Conservation (phyloP, 352 stramenopile species). For the Globisporangium cederbergense region DNA sequence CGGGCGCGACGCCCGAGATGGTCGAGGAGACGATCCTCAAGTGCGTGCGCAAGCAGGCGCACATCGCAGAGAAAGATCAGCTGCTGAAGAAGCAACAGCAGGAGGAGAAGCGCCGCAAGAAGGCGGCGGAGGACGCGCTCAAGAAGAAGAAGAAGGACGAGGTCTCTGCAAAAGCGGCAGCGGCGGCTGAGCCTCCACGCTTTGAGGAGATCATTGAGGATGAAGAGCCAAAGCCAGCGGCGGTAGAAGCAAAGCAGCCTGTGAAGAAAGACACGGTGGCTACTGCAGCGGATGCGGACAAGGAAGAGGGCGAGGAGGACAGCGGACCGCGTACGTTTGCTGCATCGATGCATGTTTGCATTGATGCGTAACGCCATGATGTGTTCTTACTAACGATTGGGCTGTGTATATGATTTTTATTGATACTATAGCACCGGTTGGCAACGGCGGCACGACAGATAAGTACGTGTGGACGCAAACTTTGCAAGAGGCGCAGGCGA, state of each 20-base stretch:
- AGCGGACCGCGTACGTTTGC: constrained; percentile 48
- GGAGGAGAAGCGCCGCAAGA: constrained; percentile 73
- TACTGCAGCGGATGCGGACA: constrained; percentile 22
- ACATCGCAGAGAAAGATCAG: constrained; percentile 79
- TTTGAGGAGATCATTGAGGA: constrained; percentile 85
- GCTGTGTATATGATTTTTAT: constrained; percentile 3
- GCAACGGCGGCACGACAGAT: constrained; percentile 91
- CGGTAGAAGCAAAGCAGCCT: background rate
- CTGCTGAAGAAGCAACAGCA: constrained; percentile 75
- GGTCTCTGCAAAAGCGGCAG: constrained; percentile 24
- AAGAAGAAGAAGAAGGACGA: constrained; percentile 67
- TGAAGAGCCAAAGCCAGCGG: constrained; percentile 15
- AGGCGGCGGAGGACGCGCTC: constrained; percentile 31
- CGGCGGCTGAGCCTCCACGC: constrained; percentile 38
- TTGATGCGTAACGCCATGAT: background rate
- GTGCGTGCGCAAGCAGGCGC: constrained; percentile 91
- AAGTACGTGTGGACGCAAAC: constrained; percentile 99
- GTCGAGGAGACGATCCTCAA: constrained; percentile 87
- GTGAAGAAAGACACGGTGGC: background rate
- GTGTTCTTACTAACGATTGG: background rate
- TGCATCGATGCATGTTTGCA: background rate
- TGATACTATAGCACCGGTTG: constrained; percentile 61
- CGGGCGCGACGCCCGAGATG: constrained; percentile 75
- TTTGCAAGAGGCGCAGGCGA: constrained; percentile 93
- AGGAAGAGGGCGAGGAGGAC: constrained; percentile 63